A percentile compares a stretch with the other conserved stretches of the same genome.
Evolutionary conservation across 768 basidiomycete species (phyloP).

Genomic region (Tricholoma saponaceum): DNA sequence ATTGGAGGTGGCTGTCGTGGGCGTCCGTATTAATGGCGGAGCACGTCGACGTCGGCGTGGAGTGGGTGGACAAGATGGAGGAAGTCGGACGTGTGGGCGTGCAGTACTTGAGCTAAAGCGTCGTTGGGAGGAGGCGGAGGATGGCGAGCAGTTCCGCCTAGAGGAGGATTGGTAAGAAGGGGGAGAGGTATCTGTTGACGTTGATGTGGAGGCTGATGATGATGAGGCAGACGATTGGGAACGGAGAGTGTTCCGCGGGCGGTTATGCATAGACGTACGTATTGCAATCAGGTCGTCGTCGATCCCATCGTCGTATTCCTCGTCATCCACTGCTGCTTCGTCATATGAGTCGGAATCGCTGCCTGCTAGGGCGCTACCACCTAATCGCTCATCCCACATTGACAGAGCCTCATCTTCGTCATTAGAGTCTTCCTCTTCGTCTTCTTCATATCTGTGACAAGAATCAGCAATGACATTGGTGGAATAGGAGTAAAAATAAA

Average conservation of each 20-base stretch:
- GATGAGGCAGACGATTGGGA: slow-evolving; percentile 44
- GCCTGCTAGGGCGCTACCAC: slow-evolving; percentile 26
- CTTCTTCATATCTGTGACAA: slow-evolving; percentile 59
- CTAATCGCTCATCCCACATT: slow-evolving; percentile 18
- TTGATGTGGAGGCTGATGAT: slow-evolving; percentile 36
- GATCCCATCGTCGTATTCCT: slow-evolving; percentile 28
- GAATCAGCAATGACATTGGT: slow-evolving; percentile 4
- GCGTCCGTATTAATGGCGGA: slow-evolving; percentile 24
- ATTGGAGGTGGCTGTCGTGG: not conserved
- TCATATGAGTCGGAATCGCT: slow-evolving; percentile 38
- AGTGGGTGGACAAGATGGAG: slow-evolving; percentile 33
- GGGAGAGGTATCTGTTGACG: slow-evolving; percentile 21
- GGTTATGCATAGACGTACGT: slow-evolving; percentile 27
- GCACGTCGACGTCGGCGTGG: slow-evolving; percentile 14
- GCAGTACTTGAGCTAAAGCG: slow-evolving; percentile 18
- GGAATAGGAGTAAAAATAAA: not conserved
- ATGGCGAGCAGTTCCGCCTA: slow-evolving; percentile 12
- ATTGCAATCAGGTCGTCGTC: slow-evolving; percentile 63
- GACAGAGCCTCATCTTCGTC: slow-evolving; percentile 20
- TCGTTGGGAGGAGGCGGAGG: slow-evolving; percentile 15
- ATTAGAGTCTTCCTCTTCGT: slow-evolving; percentile 50
- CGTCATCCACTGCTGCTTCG: slow-evolving; percentile 23
- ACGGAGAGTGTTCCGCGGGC: slow-evolving; percentile 22
- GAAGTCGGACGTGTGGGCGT: slow-evolving; percentile 13
- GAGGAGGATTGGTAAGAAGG: slow-evolving; percentile 22